Conservation (phyloP, 2,329 filamentous ascomycete species). For the Zymoseptoria crescenta region DNA sequence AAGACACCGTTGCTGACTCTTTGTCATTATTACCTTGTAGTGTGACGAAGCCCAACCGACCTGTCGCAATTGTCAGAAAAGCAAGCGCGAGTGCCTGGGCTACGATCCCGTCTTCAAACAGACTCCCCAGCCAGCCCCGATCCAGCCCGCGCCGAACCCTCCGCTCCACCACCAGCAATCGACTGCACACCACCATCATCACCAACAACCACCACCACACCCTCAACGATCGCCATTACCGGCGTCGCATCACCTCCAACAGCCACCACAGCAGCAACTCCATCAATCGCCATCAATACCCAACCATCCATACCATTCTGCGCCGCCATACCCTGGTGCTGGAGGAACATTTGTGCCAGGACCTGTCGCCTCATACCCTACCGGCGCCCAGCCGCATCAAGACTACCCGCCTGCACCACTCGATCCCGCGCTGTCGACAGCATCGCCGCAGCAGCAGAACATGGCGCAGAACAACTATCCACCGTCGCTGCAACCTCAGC, state of each 20-base stretch:
- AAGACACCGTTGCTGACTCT: neutral
- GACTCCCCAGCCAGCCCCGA: constrained; percentile 59
- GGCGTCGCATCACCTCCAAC: neutral
- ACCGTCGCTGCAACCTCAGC: constrained; percentile 19
- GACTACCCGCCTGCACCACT: constrained; percentile 39
- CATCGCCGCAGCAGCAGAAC: constrained; percentile 6
- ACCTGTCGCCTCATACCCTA: neutral
- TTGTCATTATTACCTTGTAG: constrained; percentile 42
- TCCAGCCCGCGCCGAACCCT: constrained; percentile 59
- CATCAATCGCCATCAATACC: neutral
- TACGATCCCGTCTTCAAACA: constrained; percentile 85
- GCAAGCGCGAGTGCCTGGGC: constrained; percentile 75
- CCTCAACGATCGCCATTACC: neutral
- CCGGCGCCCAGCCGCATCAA: neutral
- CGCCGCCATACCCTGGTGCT: constrained; percentile 10
- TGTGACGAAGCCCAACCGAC: constrained; percentile 93
- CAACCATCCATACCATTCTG: neutral
- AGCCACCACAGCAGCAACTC: neutral
- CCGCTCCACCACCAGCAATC: constrained; percentile 27
- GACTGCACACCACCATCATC: constrained; percentile 25
- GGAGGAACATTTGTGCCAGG: constrained; percentile 13
- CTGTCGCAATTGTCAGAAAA: constrained; percentile 85
- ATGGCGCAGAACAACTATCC: constrained; percentile 21
- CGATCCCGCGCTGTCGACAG: constrained; percentile 55
- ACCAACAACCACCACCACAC: constrained; percentile 1